Base-by-base conservation (phyloP, 345 rosid species). In the Dipteronia sinensis region DNA sequence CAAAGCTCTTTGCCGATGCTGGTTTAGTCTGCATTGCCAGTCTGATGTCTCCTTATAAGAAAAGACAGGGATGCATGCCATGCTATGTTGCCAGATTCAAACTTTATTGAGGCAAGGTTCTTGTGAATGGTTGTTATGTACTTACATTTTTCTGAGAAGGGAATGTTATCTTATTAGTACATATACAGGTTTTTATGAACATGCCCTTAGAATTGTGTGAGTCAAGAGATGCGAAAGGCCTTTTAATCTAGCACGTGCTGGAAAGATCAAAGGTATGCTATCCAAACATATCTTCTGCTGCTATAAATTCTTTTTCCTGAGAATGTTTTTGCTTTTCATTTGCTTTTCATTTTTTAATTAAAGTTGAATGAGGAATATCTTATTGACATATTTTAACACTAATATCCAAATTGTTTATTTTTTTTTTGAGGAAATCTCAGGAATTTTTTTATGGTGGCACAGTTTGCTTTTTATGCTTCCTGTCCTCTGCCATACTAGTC, bases 11-110 rank as follows among this genome's bases (percentile, higher is more conserved):
- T 83, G 90, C 97, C 17, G 98, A 95, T 86, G 87, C 96, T 67
- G 98, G 98, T 84, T 82, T 90, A 79, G 90, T 95, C 79, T 95
- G 96, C 82, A 89, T 95, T 25, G 99, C 97, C 23, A 90, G 97
- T 82, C 85, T 95, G 87, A 95, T 93, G 85, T 95, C 98, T 10
- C 99, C 97, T 0, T 93, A 92, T 58, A 91, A n/a, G 91, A 67
- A 95, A 88, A 84, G 98, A 93, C 75, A 85, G 95, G 46, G 96
- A 90, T 78, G 93, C 97, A 12, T 95, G 97, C 73, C 94, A 93
- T 55, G 93, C 93, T 74, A 83, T 91, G 93, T 79, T 93, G 79
- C 87, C 84, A 1, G 91, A 88, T 75, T 68, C 80, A 72, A 85
- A 85, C 74, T 95, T 95, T 76, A 84, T 95, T 10, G 99, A 95